These are phyloP conservation scores for Entoloma clypeatum DNA, from an alignment of 1,284 basidiomycete genomes.

Conservation along the genomic window DNA sequence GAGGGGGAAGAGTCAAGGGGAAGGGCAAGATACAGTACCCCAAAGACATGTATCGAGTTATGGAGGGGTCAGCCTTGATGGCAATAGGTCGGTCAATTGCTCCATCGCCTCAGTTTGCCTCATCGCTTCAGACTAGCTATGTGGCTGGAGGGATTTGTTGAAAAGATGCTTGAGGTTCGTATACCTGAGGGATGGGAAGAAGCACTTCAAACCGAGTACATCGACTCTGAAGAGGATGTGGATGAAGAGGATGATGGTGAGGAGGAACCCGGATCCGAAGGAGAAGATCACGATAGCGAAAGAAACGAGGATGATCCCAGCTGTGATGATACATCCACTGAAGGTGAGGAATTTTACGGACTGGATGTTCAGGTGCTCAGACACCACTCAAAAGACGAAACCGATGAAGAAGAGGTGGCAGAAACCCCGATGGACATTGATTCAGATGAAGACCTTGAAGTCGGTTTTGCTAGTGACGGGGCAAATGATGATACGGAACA, in stretches of 20 bases:
- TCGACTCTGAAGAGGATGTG: constrained; percentile 4
- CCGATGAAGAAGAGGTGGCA: too few species aligned
- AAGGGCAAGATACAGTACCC: constrained; percentile 22
- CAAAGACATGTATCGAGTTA: constrained; percentile 68
- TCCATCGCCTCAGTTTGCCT: background rate
- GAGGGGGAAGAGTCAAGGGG: constrained; percentile 23
- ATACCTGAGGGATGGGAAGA: constrained; percentile 44
- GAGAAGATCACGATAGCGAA: background rate
- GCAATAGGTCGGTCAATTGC: constrained; percentile 50
- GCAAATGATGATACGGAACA: too few species aligned
- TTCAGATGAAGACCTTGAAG: too few species aligned
- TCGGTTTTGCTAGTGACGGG: too few species aligned
- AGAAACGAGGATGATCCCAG: background rate
- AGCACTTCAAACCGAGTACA: constrained; percentile 9
- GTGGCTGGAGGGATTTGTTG: constrained; percentile 63
- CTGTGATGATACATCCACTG: background rate
- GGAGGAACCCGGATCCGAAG: background rate
- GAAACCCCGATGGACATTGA: too few species aligned
- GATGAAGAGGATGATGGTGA: constrained; percentile 10
- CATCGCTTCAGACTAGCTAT: constrained; percentile 42
- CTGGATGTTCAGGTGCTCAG: too few species aligned
- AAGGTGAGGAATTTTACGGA: too few species aligned
- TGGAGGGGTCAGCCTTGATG: constrained; percentile 70
- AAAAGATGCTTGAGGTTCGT: constrained; percentile 34
- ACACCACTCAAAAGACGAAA: too few species aligned